These are phyloP conservation scores for Aspergillus incahuasiensis DNA, from an alignment of 495 filamentous ascomycete genomes.

Conservation along the genomic window DNA sequence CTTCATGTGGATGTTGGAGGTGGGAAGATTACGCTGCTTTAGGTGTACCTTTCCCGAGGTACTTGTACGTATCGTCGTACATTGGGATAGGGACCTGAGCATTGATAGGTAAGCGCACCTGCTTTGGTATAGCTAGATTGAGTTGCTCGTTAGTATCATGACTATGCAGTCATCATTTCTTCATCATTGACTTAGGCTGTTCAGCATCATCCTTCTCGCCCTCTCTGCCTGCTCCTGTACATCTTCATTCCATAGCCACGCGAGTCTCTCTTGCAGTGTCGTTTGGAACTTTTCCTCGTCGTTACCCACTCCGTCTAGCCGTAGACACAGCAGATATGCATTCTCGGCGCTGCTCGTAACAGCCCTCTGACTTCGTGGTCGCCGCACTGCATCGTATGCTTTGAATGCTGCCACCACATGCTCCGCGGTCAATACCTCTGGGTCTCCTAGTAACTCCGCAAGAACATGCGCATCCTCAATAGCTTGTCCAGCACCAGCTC, in stretches of 20 bases:
- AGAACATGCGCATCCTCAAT: constrained; percentile 65
- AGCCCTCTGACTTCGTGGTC: constrained; percentile 48
- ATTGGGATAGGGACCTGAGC: no score
- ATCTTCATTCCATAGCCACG: constrained; percentile 50
- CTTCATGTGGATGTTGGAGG: neutral
- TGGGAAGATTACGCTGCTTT: neutral
- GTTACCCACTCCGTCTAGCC: constrained; percentile 35
- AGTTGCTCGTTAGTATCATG: neutral
- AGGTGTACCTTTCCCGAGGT: neutral
- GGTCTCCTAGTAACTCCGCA: constrained; percentile 48
- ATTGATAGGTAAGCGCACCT: no score
- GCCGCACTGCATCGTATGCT: constrained; percentile 56
- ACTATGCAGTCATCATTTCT: neutral
- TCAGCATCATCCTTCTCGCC: constrained; percentile 13
- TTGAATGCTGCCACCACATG: constrained; percentile 47
- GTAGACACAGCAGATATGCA: constrained; percentile 39
- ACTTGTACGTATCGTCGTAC: no score
- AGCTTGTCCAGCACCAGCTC: constrained; percentile 62
- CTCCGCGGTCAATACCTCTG: constrained; percentile 11
- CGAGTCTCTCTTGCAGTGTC: constrained; percentile 37
- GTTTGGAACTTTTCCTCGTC: constrained; percentile 41
- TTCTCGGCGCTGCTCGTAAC: constrained; percentile 46
- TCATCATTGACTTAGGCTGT: no score
- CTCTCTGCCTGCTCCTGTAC: constrained; percentile 26
- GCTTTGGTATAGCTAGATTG: no score